Conservation (phyloP, 148 eudicot genomes). For the Amaranthus hypochondriacus region DNA sequence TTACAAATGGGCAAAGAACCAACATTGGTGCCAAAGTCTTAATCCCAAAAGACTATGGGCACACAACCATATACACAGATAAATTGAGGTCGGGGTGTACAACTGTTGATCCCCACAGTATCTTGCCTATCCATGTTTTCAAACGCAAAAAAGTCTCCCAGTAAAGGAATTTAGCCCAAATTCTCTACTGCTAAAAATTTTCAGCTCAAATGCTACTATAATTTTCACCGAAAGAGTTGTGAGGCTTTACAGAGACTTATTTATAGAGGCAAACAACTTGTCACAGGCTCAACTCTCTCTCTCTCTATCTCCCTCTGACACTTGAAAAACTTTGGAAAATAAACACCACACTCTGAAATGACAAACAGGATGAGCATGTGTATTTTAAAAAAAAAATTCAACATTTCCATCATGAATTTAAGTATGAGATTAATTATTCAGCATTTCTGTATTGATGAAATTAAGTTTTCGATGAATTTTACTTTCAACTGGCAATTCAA, state of each 20-base stretch:
- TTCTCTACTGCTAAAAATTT: not conserved
- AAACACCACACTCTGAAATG: not conserved
- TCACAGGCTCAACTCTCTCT: no score
- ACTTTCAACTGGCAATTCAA: constrained; percentile 53
- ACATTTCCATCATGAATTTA: not conserved
- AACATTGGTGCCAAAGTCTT: not conserved
- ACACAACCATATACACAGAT: not conserved
- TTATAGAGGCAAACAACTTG: not conserved
- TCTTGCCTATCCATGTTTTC: not conserved
- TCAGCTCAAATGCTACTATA: not conserved
- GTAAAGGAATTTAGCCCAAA: not conserved
- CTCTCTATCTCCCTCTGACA: not conserved
- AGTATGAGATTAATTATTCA: constrained; percentile 10
- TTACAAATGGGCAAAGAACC: not conserved
- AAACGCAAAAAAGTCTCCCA: not conserved
- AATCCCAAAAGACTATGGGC: not conserved
- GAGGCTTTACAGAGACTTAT: not conserved
- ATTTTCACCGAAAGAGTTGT: no score
- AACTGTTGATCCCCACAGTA: not conserved
- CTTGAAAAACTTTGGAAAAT: not conserved
- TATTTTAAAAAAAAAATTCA: not conserved
- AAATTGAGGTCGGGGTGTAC: not conserved
- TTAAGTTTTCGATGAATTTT: constrained; percentile 15
- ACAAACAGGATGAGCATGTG: not conserved
- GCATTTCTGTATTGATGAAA: not conserved